A percentile compares a stretch with the other conserved stretches of the same genome.
phyloP scores from a whole-genome alignment of 2,329 filamentous ascomycete genomes.

The Colletotrichum musae region DNA sequence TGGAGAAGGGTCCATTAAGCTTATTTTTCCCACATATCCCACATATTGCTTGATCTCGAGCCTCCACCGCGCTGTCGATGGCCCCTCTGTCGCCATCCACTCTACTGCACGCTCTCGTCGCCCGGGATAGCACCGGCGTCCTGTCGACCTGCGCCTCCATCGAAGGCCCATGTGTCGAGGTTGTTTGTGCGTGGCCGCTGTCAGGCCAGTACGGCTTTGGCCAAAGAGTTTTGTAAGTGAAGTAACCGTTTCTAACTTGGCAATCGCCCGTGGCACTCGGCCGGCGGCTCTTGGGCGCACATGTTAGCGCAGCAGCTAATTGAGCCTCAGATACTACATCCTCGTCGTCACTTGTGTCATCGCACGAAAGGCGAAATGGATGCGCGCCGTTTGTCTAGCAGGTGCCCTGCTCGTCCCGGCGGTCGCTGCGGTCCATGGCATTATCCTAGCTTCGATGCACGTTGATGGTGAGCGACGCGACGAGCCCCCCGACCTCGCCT shows the following conservation, averaged over 20 bases:
- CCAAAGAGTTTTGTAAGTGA: slow-evolving; percentile 64
- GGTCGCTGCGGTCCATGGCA: slow-evolving; percentile 74
- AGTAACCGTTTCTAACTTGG: slow-evolving; percentile 4
- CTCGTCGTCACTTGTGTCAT: slow-evolving; percentile 75
- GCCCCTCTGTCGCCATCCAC: slow-evolving; percentile 16
- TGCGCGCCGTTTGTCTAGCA: slow-evolving; percentile 74
- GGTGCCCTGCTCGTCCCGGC: slow-evolving; percentile 74
- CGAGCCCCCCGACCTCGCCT: background rate
- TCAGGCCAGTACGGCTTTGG: slow-evolving; percentile 71
- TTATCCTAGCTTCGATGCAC: slow-evolving; percentile 73
- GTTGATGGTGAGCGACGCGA: slow-evolving; percentile 64
- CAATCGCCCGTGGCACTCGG: slow-evolving; percentile 7
- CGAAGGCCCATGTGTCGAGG: slow-evolving; percentile 51
- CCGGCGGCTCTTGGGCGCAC: background rate
- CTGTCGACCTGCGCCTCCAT: slow-evolving; percentile 26
- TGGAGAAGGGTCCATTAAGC: slow-evolving; percentile 1
- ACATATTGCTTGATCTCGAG: too few species aligned
- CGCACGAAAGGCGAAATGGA: slow-evolving; percentile 73
- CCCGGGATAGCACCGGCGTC: slow-evolving; percentile 8
- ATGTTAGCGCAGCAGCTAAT: slow-evolving; percentile 20
- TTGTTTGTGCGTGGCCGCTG: slow-evolving; percentile 70
- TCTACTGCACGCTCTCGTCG: slow-evolving; percentile 13
- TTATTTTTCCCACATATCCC: background rate
- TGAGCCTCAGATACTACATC: slow-evolving; percentile 69
- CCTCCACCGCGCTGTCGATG: background rate